Evolutionary conservation across 441 rosid species (phyloP).

Genomic region (Melastoma candidum): DNA sequence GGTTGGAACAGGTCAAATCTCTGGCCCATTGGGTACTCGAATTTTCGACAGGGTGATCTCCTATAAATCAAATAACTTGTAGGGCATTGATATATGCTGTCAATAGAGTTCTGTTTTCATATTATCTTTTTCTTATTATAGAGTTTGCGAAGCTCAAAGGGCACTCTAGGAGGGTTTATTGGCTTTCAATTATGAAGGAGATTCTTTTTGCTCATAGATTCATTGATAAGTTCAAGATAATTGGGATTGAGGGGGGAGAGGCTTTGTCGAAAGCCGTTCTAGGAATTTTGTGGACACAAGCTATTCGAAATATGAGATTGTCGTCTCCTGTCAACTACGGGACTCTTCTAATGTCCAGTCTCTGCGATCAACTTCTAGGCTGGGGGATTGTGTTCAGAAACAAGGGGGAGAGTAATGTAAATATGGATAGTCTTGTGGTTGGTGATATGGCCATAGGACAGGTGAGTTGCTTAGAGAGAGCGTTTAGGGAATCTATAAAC

Average conservation of each 20-base stretch:
- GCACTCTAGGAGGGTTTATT: constrained; percentile 76
- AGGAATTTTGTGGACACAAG: constrained; percentile 71
- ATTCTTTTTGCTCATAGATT: constrained; percentile 61
- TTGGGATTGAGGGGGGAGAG: constrained; percentile 50
- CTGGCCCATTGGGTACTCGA: constrained; percentile 98
- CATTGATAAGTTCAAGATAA: constrained; percentile 51
- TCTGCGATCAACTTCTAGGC: constrained; percentile 85
- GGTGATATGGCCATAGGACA: constrained; percentile 89
- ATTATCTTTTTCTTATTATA: constrained; percentile 24
- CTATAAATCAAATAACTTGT: constrained; percentile 78
- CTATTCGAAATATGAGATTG: constrained; percentile 58
- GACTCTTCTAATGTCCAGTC: constrained; percentile 69
- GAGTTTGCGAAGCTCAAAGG: constrained; percentile 97
- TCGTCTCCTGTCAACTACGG: constrained; percentile 30
- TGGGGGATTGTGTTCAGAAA: constrained; percentile 64
- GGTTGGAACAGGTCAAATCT: constrained; percentile 74
- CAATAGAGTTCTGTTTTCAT: background rate
- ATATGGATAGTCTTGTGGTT: constrained; percentile 41
- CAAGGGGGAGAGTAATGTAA: constrained; percentile 31
- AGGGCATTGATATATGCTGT: constrained; percentile 22
- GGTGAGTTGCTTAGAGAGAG: constrained; percentile 65
- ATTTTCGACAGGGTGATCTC: constrained; percentile 87
- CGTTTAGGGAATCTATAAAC: constrained; percentile 64
- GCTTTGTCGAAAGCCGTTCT: constrained; percentile 77
- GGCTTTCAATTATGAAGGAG: constrained; percentile 75